Conservation (phyloP, 2,329 filamentous ascomycete genomes). For the Colletotrichum coccodes region DNA sequence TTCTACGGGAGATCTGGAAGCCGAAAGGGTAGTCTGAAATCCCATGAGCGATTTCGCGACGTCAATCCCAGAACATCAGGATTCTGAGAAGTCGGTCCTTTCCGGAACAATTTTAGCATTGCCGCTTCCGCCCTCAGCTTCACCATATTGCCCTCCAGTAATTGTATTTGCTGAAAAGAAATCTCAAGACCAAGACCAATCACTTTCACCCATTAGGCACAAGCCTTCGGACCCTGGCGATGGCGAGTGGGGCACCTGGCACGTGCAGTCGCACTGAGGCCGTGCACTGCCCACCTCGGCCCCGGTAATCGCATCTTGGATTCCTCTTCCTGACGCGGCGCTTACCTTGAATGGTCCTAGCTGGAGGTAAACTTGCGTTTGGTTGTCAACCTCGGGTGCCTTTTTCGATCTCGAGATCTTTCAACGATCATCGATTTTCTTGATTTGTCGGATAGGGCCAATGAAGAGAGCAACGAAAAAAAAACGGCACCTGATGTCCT, state of each 20-base stretch:
- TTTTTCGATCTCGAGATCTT: neutral
- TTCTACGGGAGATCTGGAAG: neutral
- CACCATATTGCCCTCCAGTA: neutral
- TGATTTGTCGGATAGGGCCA: neutral
- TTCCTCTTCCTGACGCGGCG: neutral
- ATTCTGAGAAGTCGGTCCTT: neutral
- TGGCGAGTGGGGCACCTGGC: neutral
- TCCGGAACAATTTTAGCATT: neutral
- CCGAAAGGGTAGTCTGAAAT: neutral
- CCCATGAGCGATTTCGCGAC: neutral
- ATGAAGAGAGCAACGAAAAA: neutral
- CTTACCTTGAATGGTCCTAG: constrained; percentile 5
- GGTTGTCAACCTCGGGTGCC: neutral
- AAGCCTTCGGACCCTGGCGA: constrained; percentile 1
- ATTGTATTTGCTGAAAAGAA: neutral
- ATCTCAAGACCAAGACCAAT: neutral
- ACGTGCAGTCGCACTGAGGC: constrained; percentile 8
- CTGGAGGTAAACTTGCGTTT: constrained; percentile 4
- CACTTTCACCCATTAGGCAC: neutral
- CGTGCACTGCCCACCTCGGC: constrained; percentile 15
- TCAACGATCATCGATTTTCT: neutral
- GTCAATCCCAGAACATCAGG: neutral
- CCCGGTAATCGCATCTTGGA: neutral
- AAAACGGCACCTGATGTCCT: neutral
- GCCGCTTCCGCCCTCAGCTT: neutral